Base-by-base conservation (phyloP, 257 asterid genomes). In the Linderniella brevidens region DNA sequence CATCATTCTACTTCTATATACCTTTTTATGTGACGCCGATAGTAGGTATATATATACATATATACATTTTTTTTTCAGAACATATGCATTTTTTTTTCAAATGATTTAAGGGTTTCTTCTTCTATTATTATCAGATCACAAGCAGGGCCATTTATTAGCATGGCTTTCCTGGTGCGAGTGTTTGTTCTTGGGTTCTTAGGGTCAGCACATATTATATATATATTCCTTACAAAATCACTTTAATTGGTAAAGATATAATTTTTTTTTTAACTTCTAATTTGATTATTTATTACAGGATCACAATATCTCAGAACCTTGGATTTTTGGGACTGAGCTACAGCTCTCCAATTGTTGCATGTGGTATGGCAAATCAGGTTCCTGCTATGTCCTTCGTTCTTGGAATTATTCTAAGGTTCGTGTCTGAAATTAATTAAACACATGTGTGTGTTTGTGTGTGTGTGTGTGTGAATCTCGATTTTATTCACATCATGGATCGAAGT, bases 271-370 rank as follows among this genome's bases (percentile, higher is more conserved):
- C 6, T 25, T 25, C 32, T 25, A 25, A 25, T 25, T 25, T 25
- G 32, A 25, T 25, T 9, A 8, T 8, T 8, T 42, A 6, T 56
- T 68, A 63, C 86, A 82, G 94, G 76, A 71, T 76, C 42, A 67
- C 79, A 6, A 51, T 82, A 43, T 70, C 84, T 45, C 94, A 82
- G 37, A 82, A 82, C 50, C 84, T 82, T 32, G 80, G 92, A 61
- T 82, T 68, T 65, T 54, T 74, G 49, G 94, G 92, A 11, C 65
- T 82, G 35, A 78, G 80, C 60, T 82, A 78, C 52, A 76, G 92
- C 63, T 82, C 94, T 48, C 94, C 94, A 3, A 78, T 78, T 29
- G 86, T 76, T 49, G 94, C 94, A 52, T 68, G 78, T 59, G 80
- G 81, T 55, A 76, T 76, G 84, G 92, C 80, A 37, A 76, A 76